phyloP scores from a whole-genome alignment of 106 monocot species.

The Hemerocallis citrina region DNA sequence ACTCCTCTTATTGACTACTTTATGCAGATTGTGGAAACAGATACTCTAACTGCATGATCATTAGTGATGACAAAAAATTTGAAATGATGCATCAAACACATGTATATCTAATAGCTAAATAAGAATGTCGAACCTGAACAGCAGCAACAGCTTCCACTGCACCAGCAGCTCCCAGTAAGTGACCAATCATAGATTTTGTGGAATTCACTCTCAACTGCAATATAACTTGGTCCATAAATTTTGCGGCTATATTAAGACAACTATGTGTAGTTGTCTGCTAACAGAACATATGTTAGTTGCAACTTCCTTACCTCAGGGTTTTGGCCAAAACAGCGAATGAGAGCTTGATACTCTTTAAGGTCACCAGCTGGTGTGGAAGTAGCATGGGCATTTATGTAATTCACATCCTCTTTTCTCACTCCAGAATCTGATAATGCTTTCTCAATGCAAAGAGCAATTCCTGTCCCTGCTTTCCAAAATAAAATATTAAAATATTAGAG shows the following conservation, averaged over 20 bases:
- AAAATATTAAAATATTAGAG: neutral
- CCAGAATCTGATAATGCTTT: slow-evolving; percentile 68
- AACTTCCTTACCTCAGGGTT: slow-evolving; percentile 45
- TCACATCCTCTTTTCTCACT: slow-evolving; percentile 64
- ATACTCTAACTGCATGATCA: neutral
- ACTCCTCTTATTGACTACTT: too few relatives aligned
- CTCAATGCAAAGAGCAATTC: slow-evolving; percentile 72
- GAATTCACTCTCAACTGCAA: slow-evolving; percentile 70
- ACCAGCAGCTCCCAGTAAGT: slow-evolving; percentile 80
- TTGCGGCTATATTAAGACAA: neutral
- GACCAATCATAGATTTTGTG: slow-evolving; percentile 90
- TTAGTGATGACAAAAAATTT: neutral
- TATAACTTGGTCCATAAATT: neutral
- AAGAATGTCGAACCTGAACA: slow-evolving; percentile 33
- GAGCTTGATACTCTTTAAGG: slow-evolving; percentile 72
- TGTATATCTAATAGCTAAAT: neutral
- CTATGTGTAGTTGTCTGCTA: too few relatives aligned
- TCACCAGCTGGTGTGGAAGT: slow-evolving; percentile 83
- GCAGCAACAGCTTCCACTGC: slow-evolving; percentile 83
- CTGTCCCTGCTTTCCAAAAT: slow-evolving; percentile 35
- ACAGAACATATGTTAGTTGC: neutral
- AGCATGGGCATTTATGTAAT: slow-evolving; percentile 92
- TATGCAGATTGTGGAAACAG: neutral
- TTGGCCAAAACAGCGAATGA: slow-evolving; percentile 54
- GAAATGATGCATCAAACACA: neutral